A percentile compares a stretch with the other conserved stretches of the same genome.
phyloP scores from a whole-genome alignment of 129 eudicot genomes.

The Artemisia argyi region DNA sequence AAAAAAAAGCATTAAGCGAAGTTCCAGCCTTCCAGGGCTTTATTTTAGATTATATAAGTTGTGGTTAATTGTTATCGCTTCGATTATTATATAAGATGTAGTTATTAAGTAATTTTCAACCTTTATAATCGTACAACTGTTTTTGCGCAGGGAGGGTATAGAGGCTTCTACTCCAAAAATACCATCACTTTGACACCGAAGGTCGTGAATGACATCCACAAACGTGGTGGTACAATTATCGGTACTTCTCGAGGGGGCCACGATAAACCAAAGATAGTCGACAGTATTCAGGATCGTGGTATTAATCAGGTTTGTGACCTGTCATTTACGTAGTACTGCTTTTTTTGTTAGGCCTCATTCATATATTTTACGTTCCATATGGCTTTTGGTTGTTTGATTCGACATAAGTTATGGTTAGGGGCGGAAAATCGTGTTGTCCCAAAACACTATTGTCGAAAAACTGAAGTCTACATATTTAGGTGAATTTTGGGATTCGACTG shows the following conservation, averaged over 20 bases:
- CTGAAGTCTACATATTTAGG: no score
- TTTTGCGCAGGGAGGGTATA: constrained; percentile 80
- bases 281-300: constrained; percentile 92
- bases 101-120: neutral
- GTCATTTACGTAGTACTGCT: neutral
- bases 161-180: constrained; percentile 81
- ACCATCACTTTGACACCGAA: constrained; percentile 70
- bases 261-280: constrained; percentile 79
- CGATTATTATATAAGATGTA: neutral
- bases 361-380: constrained; percentile 15
- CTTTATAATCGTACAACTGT: constrained; percentile 18
- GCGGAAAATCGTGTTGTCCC: no score
- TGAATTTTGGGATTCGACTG: no score
- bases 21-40: no score
- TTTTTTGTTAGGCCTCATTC: neutral
- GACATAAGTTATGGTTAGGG: neutral
- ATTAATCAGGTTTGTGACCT: constrained; percentile 61
- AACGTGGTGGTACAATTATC: constrained; percentile 90
- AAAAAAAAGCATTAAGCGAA: no score
- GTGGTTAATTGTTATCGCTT: constrained; percentile 5
- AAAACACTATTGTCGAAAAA: no score
- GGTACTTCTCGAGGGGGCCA: constrained; percentile 95
- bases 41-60: neutral
- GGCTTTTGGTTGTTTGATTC: constrained; percentile 15
- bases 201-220: constrained; percentile 81